Evolutionary conservation across 306 rosid species (phyloP), one percentile per base, ranked within the genome.

Genomic region (Fragaria nilgerrensis): DNA sequence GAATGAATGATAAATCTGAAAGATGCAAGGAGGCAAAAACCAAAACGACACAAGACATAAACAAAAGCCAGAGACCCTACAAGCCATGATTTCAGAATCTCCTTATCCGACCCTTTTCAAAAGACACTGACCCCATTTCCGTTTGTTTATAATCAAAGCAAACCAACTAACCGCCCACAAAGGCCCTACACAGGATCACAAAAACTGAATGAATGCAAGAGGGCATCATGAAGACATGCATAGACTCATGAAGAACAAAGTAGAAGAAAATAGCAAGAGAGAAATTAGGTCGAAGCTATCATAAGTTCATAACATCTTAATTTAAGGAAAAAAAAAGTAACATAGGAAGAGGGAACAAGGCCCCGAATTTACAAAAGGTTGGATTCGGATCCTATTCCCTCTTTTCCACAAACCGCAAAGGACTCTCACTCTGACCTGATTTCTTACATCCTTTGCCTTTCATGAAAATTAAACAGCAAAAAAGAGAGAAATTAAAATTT

Each of bases 331-430:
- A 49, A 39, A 61, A 47, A 47, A 71, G 55, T 79, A 77, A 84
- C 74, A 80, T 80, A 74, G 65, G 67, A 68, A 63, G 79, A 75
- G 78, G 47, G 72, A 77, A 77, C 61, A 79, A 78, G 88, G 76
- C 80, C 82, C 85, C 78, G 72, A 90, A 79, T 86, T 81, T 83
- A 83, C 86, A 82, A 75, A 83, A 76, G 82, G 79, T 55, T 62
- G 55, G 67, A 80, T 77, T 87, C 87, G 86, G 85, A 77, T 48
- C 80, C 75, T 23, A 62, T 49, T 32, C 80, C 80, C 86, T 59
- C 23, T 59, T 68, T 59, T 55, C 56, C 63, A 72, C 58, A 71
- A 43, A 44, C 69, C 70, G 80, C 90, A 79, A 75, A 63, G 78
- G 85, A 86, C 82, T 67, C 17, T 39, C 29, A 56, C 47, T 65